These are phyloP conservation scores for Fusarium odoratissimum DNA, from an alignment of 2,329 filamentous ascomycete genomes.

Conservation along the genomic window DNA sequence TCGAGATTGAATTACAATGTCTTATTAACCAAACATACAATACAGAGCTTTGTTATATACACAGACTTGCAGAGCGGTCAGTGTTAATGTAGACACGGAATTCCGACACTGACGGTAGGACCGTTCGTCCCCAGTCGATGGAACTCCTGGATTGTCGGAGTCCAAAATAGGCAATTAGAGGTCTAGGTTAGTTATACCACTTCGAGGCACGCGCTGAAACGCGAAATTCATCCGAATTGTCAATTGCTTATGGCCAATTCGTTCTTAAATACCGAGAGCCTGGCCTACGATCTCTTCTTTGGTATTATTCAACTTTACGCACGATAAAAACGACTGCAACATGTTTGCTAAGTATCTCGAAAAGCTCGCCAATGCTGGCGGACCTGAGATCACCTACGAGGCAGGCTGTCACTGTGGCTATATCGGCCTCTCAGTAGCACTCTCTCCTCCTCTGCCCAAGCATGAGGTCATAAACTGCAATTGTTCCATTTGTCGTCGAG, in stretches of 20 bases:
- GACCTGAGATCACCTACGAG: slow-evolving; percentile 55
- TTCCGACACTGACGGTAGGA: background rate
- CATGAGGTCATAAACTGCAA: slow-evolving; percentile 62
- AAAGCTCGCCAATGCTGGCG: slow-evolving; percentile 31
- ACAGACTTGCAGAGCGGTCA: background rate
- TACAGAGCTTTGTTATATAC: background rate
- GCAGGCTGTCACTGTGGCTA: slow-evolving; percentile 66
- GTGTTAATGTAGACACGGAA: background rate
- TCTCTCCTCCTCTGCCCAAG: slow-evolving; percentile 61
- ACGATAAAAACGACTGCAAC: background rate
- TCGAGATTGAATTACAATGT: background rate
- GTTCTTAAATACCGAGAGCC: background rate
- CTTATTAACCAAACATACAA: background rate
- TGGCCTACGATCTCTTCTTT: background rate
- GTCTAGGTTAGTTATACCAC: slow-evolving; percentile 10
- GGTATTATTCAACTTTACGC: background rate
- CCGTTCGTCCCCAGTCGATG: background rate
- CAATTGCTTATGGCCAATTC: background rate
- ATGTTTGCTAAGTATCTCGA: background rate
- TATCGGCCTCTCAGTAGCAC: slow-evolving; percentile 59
- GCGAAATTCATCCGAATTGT: background rate
- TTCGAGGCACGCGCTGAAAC: background rate
- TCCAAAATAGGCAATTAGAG: slow-evolving; percentile 21
- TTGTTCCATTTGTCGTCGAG: slow-evolving; percentile 64
- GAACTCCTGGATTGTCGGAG: slow-evolving; percentile 7